Evolutionary conservation across 1,284 basidiomycete species (phyloP).

Genomic region (Rhizopogon hawkerae): DNA sequence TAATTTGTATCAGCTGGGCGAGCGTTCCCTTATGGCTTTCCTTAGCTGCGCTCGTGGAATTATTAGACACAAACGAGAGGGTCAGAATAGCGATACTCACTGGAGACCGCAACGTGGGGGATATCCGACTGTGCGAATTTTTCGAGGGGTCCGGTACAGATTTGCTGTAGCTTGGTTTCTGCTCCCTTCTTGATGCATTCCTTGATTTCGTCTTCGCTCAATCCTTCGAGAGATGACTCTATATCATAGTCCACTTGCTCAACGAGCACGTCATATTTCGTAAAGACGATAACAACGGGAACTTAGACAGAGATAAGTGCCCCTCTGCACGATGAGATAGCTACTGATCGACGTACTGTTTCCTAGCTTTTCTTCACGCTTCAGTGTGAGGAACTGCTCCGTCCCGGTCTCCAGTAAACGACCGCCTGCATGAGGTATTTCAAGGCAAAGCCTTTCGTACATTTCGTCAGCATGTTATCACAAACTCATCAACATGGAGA

Average conservation of each 20-base stretch:
- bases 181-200: not conserved
- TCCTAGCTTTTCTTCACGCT: not conserved
- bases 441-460: conserved; percentile 2
- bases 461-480: not conserved
- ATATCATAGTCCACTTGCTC: not conserved
- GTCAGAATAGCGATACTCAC: not conserved
- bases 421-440: conserved; percentile 1
- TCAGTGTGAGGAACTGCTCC: not conserved
- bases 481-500: no score
- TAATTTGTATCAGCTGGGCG: conserved; percentile 3
- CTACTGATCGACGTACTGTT: not conserved
- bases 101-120: not conserved
- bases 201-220: not conserved
- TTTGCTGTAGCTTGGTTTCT: not conserved
- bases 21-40: not conserved
- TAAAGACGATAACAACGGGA: conserved; percentile 2
- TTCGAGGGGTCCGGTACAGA: not conserved
- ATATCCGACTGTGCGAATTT: not conserved
- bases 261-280: conserved; percentile 2
- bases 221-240: no score
- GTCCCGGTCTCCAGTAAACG: conserved; percentile 4
- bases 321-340: no score
- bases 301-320: not conserved
- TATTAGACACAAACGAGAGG: not conserved
- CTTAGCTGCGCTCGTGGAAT: not conserved